A percentile compares a stretch with the other conserved stretches of the same genome.
Conservation (phyloP, 108 stramenopile species). For the Skeletonema costatum region DNA sequence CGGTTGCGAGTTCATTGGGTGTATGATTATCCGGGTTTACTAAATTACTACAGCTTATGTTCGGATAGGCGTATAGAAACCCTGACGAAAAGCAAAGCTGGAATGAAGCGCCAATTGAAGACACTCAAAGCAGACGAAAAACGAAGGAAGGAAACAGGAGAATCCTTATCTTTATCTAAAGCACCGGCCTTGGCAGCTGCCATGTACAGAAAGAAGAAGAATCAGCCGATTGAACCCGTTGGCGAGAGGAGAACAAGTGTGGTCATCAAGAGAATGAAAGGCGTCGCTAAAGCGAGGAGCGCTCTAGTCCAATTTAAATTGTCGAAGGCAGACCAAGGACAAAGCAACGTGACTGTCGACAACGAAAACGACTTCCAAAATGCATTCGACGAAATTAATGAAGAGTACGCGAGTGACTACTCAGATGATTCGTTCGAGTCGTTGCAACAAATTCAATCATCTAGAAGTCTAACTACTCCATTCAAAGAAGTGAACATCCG, state of each 20-base stretch:
- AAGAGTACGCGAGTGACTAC: neutral
- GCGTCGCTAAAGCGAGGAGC: neutral
- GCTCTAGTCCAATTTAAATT: neutral
- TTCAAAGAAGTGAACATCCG: neutral
- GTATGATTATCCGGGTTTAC: slow-evolving; percentile 58
- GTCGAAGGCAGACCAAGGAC: neutral
- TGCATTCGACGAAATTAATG: neutral
- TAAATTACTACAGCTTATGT: slow-evolving; percentile 72
- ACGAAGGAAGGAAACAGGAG: slow-evolving; percentile 47
- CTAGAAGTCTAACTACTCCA: neutral
- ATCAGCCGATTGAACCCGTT: neutral
- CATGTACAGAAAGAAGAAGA: slow-evolving; percentile 20
- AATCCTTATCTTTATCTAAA: slow-evolving; percentile 9
- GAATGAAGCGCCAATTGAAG: slow-evolving; percentile 63
- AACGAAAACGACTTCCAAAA: neutral
- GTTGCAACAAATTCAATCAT: neutral
- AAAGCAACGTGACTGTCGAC: neutral
- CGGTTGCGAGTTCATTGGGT: slow-evolving; percentile 85
- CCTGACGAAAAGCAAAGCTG: slow-evolving; percentile 46
- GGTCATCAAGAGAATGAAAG: neutral
- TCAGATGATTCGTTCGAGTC: neutral
- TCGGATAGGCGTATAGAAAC: slow-evolving; percentile 58
- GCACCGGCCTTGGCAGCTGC: slow-evolving; percentile 24
- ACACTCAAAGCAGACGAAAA: slow-evolving; percentile 42
- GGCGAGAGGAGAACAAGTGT: neutral